These are phyloP conservation scores for Candida chauliodis DNA, from an alignment of 805 yeast species.

Conservation along the genomic window DNA sequence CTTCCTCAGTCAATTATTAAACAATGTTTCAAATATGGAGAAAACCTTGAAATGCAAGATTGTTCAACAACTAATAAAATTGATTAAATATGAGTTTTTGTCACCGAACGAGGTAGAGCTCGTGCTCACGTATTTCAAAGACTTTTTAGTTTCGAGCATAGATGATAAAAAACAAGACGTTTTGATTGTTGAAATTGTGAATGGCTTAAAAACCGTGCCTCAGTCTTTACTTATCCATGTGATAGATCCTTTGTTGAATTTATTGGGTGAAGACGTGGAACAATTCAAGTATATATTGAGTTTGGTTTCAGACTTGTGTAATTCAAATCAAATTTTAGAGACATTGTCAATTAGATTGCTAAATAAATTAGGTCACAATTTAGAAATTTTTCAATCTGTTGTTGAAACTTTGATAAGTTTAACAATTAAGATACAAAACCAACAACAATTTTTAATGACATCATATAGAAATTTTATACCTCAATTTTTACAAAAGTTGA, in stretches of 20 bases:
- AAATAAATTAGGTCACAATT: slow-evolving; percentile 22
- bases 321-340: slow-evolving; percentile 42
- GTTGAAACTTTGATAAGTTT: slow-evolving; percentile 22
- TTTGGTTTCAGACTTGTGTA: slow-evolving; percentile 29
- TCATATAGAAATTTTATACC: slow-evolving; percentile 42
- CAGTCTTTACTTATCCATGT: slow-evolving; percentile 42
- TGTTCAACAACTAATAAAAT: slow-evolving; percentile 57
- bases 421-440: slow-evolving; percentile 26
- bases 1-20: slow-evolving; percentile 63
- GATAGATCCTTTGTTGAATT: slow-evolving; percentile 48
- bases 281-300: slow-evolving; percentile 16
- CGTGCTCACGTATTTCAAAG: slow-evolving; percentile 63
- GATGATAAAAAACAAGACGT: slow-evolving; percentile 42
- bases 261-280: slow-evolving; percentile 22
- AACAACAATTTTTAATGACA: slow-evolving; percentile 34
- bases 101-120: slow-evolving; percentile 53
- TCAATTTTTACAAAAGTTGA: slow-evolving; percentile 22
- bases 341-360: slow-evolving; percentile 41
- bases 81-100: slow-evolving; percentile 52
- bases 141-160: slow-evolving; percentile 42
- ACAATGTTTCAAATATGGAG: slow-evolving; percentile 64
- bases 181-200: slow-evolving; percentile 50
- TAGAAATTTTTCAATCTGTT: slow-evolving; percentile 10
- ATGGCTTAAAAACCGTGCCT: slow-evolving; percentile 51
- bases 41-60: slow-evolving; percentile 66